These are phyloP conservation scores for Myriosclerotinia duriaeana DNA, from an alignment of 2,329 filamentous ascomycete species.

Conservation along the genomic window DNA sequence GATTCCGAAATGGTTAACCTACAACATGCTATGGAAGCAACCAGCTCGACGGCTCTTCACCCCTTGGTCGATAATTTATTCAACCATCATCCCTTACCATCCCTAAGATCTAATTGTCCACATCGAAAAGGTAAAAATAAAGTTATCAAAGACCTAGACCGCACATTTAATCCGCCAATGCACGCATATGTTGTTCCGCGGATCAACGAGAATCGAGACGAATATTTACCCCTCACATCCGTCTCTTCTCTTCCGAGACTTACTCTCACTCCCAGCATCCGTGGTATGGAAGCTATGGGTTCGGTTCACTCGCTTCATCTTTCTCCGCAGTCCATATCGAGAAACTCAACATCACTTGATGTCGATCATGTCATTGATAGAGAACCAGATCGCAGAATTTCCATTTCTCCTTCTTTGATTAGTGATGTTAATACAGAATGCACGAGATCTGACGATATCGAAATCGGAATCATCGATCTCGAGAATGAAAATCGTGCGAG, in stretches of 20 bases:
- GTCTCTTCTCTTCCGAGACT: not conserved
- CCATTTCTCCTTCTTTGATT: slow-evolving; percentile 4
- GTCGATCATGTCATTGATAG: not conserved
- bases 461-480: slow-evolving; percentile 18
- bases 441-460: not conserved
- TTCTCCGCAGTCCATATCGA: not conserved
- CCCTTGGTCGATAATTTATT: slow-evolving; percentile 2
- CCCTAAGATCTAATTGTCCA: not conserved
- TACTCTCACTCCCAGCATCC: not conserved
- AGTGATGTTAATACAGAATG: not conserved
- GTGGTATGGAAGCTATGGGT: not conserved
- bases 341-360: slow-evolving; percentile 1
- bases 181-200: not conserved
- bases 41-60: slow-evolving; percentile 17
- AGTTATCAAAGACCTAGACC: not conserved
- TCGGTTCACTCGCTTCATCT: not conserved
- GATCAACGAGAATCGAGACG: slow-evolving; percentile 8
- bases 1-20: slow-evolving; percentile 22
- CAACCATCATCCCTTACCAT: not conserved
- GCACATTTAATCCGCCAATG: not conserved
- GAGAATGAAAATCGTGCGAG: slow-evolving; percentile 3
- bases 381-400: not conserved
- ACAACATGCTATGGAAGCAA: slow-evolving; percentile 22
- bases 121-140: slow-evolving; percentile 12
- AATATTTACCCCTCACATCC: slow-evolving; percentile 11